Base-by-base conservation (phyloP, 1,284 basidiomycete species). In the Hypsizygus ulmarius region DNA sequence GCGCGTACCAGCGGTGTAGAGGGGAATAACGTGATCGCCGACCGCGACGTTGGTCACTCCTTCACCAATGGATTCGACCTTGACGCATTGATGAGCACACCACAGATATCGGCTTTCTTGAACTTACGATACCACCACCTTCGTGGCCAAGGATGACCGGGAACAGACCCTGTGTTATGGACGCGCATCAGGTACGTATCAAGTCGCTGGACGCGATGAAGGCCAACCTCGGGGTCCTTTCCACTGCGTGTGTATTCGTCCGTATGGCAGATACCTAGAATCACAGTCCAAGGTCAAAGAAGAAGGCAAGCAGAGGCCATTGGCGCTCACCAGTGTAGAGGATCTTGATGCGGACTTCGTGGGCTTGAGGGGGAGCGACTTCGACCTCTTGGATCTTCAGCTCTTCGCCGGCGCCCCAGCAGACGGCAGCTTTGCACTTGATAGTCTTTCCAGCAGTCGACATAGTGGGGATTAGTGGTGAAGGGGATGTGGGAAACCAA, bases 171-270 rank as follows among this genome's bases (percentile, higher is more conserved):
- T 90, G 61, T 33, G 34, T 19, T 5, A n/a, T 14, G 21, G 47
- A 47, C 14, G 39, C 19, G 45, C 10, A 51, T 46, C 9, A n/a
- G 33, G 30, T 25, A 19, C 8, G 18, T 29, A 5, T n/a, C 29
- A 40, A 27, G 39, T 35, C 9, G 11, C 10, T 16, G 16, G 27
- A 41, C 30, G 30, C 46, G 33, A 32, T 40, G 44, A 48, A 47
- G 37, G 46, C 63, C 39, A 63, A 86, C 87, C 79, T 99, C 96
- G 33, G 95, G 86, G 68, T 99, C 96, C 67, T 90, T 89, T 53
- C 97, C 96, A 62, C 93, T 96, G 64, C 96, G 87, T 49, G 94
- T 96, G 76, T 96, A 97, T 66, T 93, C 92, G 64, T 97, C 95
- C 65, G 97, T 99, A 72, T 99, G 96, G 74, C 97, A 99, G 66